Percentiles rank a stretch among this genome's conserved stretches.
Conservation (phyloP, 2,329 filamentous ascomycete species). For the Diaporthe nobilis region DNA sequence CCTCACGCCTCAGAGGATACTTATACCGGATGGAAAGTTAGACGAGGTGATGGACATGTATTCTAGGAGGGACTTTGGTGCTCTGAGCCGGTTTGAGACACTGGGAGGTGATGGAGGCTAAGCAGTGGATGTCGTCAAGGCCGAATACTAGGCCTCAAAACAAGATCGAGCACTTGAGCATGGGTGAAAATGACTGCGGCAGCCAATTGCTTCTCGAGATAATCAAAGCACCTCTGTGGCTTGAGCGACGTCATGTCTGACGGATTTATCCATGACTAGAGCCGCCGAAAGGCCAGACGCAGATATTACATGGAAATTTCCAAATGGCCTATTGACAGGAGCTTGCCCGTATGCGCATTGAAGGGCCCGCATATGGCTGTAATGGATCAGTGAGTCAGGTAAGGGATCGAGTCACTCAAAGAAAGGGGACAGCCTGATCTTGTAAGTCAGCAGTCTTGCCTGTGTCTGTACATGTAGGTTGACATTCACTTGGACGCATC, state of each 20-base stretch:
- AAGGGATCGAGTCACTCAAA: not conserved
- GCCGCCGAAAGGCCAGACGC: no score
- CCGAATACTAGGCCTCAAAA: no score
- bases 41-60: not conserved
- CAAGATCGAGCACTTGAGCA: not conserved
- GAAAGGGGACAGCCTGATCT: not conserved
- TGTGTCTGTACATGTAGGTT: not conserved
- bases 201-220: not conserved
- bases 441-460: not conserved
- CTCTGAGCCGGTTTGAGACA: not conserved
- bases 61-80: not conserved
- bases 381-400: not conserved
- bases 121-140: not conserved
- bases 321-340: not conserved
- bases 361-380: no score
- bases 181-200: no score
- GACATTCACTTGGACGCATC: not conserved
- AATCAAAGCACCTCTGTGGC: not conserved
- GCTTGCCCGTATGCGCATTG: no score
- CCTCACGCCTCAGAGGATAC: not conserved
- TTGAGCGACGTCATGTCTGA: not conserved
- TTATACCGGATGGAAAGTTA: not conserved
- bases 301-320: not conserved
- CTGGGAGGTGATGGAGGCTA: no score
- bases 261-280: not conserved